These are phyloP conservation scores for Pythium diclinum DNA, from an alignment of 352 stramenopile species.

Conservation along the genomic window DNA sequence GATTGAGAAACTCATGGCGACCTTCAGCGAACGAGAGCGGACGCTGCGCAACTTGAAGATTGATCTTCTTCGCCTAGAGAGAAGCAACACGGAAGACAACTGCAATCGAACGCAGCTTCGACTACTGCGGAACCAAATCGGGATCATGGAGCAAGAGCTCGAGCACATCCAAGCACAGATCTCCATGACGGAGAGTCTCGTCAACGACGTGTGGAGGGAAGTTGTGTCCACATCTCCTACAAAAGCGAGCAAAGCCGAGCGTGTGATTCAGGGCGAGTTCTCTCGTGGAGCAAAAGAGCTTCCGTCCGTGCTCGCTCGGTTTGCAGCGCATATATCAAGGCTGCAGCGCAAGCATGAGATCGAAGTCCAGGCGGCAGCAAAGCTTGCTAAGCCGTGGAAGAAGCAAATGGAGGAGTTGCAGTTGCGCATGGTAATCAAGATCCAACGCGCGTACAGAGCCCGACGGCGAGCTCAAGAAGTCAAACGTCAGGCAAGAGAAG, in stretches of 20 bases:
- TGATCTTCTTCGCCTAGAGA: constrained; percentile 58
- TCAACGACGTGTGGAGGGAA: constrained; percentile 62
- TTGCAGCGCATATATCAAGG: constrained; percentile 48
- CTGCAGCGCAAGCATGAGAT: constrained; percentile 56
- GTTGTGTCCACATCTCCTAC: constrained; percentile 30
- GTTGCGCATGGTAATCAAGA: constrained; percentile 62
- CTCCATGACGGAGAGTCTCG: constrained; percentile 35
- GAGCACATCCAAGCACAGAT: constrained; percentile 58
- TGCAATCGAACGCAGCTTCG: constrained; percentile 53
- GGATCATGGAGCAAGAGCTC: constrained; percentile 58
- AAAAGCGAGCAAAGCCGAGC: neutral
- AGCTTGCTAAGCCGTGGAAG: constrained; percentile 61
- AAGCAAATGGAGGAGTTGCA: constrained; percentile 68
- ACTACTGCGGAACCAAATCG: constrained; percentile 56
- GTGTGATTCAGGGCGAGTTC: constrained; percentile 1
- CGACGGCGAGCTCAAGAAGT: constrained; percentile 36
- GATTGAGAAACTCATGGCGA: constrained; percentile 39
- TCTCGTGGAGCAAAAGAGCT: constrained; percentile 33
- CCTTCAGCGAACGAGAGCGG: constrained; percentile 51
- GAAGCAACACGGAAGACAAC: constrained; percentile 40
- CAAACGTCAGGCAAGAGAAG: constrained; percentile 44
- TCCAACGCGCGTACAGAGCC: constrained; percentile 67
- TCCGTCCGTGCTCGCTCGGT: constrained; percentile 56
- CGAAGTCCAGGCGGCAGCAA: constrained; percentile 47
- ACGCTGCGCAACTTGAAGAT: constrained; percentile 54